These are phyloP conservation scores for Citrus mangshanensis DNA, from an alignment of 345 rosid species.

Conservation along the genomic window DNA sequence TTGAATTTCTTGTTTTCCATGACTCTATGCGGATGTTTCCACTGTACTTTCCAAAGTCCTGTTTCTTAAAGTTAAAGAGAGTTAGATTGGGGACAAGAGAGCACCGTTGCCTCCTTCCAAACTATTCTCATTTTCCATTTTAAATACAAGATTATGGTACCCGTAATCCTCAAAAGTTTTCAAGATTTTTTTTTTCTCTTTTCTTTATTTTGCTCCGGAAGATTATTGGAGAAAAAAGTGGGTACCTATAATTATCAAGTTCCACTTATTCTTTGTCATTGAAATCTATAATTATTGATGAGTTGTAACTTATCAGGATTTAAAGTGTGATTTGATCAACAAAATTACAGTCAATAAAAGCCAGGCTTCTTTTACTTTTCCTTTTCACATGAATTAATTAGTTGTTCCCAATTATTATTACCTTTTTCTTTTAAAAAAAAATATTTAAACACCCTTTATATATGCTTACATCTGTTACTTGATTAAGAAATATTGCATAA, in stretches of 20 bases:
- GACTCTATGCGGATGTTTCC: conserved; percentile 13
- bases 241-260: background rate
- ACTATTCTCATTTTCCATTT: background rate
- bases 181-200: background rate
- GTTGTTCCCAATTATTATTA: background rate
- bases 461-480: background rate
- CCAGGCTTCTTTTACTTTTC: background rate
- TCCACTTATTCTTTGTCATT: background rate
- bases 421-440: background rate
- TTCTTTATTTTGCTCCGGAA: background rate
- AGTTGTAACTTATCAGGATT: background rate
- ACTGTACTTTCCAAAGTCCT: background rate
- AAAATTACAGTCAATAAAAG: background rate
- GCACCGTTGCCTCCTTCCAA: conserved; percentile 12
- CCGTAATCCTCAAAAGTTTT: background rate
- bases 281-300: background rate
- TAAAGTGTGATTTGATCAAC: background rate
- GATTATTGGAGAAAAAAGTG: background rate
- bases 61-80: background rate
- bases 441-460: background rate
- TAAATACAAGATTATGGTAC: background rate
- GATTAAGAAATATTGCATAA: background rate
- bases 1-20: background rate
- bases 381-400: background rate
- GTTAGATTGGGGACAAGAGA: background rate